Evolutionary conservation across 2,329 filamentous ascomycete genomes (phyloP), one percentile per base, ranked within the genome.

Genomic region (Alternaria alternata): DNA sequence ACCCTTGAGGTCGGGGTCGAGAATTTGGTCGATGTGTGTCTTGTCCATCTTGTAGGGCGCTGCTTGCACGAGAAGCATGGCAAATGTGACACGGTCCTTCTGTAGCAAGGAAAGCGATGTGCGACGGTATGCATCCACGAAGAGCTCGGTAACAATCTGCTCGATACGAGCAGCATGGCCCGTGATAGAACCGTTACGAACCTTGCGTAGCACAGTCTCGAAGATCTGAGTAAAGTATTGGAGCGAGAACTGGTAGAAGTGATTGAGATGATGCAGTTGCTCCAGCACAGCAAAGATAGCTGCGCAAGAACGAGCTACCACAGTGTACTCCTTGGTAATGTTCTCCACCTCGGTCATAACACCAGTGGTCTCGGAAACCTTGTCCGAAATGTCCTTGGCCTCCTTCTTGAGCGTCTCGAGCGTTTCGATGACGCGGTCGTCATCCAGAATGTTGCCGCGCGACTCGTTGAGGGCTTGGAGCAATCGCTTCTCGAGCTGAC

Each of bases 161-260:
- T 97, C 92, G 51, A 95, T 90, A 36, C 95, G 91, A 14, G 84
- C 85, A 67, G 92, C 89, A 80, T 96, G 88, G 65, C 95, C 90
- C 32, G 86, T 89, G 78, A 91, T 88, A 20, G 86, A 86, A 52
- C 95, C 84, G 61, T 88, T 88, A 72, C 90, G 89, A 79, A 96
- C 96, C 59, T 88, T 86, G 69, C 91, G 91, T 39, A 99, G 85
- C 7, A 99, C 95, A 6, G 91, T 88, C 76, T 96, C 92, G 86
- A 99, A 99, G 70, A 99, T 99, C 77, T 97, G 92, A 56, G 97
- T 87, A 81, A 99, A 99, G 81, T 97, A 99, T 79, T 97, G 94
- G 61, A 99, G 86, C 38, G 95, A 99, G 85, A 99, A 99, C 78
- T 98, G 96, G 80, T 99, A 99, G 81, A 98, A 98, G 83, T 98